Conservation (phyloP, 2,329 filamentous ascomycete genomes). For the Colletotrichum truncatum region DNA sequence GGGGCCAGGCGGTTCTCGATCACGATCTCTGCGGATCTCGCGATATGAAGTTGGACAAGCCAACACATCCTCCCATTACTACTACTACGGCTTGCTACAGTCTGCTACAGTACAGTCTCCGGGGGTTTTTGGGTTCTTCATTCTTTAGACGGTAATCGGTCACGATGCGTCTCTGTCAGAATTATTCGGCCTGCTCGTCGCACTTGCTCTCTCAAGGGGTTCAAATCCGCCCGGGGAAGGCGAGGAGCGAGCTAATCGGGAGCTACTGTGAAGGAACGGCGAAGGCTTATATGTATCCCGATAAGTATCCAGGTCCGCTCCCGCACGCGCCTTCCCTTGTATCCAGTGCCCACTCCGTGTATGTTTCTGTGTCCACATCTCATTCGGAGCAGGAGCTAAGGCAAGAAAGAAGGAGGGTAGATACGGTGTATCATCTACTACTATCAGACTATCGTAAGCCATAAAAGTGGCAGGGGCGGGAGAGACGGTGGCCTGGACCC, state of each 20-base stretch:
- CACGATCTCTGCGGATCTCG: background rate
- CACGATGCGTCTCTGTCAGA: constrained; percentile 22
- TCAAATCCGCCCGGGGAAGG: too few species aligned
- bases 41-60: background rate
- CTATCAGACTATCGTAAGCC: constrained; percentile 9
- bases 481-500: constrained; percentile 14
- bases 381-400: background rate
- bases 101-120: too few species aligned
- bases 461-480: background rate
- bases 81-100: too few species aligned
- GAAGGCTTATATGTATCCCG: background rate
- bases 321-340: constrained; percentile 10
- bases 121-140: too few species aligned
- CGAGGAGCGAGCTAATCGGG: constrained; percentile 5
- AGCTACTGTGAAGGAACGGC: background rate
- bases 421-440: background rate
- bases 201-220: too few species aligned
- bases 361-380: constrained; percentile 5
- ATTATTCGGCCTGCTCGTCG: background rate
- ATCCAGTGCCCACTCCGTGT: constrained; percentile 19
- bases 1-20: background rate
- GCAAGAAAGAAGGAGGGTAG: background rate
- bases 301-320: constrained; percentile 1
- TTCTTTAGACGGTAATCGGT: too few species aligned
- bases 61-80: too few species aligned